Evolutionary conservation across 345 rosid genomes (phyloP).

Genomic region (Excoecaria cochinchinensis): DNA sequence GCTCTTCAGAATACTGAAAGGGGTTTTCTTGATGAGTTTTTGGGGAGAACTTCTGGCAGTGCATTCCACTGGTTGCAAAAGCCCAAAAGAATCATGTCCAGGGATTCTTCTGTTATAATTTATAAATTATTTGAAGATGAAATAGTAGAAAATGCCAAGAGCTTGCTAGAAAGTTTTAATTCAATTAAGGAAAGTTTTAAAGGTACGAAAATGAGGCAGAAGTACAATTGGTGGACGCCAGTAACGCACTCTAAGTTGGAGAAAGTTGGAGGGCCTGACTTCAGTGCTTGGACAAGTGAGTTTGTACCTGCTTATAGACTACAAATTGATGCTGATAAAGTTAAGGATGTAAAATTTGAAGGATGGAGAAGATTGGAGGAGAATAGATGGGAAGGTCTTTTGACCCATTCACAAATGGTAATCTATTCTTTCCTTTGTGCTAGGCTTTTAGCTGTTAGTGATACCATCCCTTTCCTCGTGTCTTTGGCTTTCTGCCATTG

Average conservation of each 20-base stretch:
- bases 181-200: slow-evolving; percentile 34
- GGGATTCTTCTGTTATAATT: slow-evolving; percentile 59
- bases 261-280: slow-evolving; percentile 67
- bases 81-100: slow-evolving; percentile 47
- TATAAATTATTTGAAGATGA: slow-evolving; percentile 62
- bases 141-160: slow-evolving; percentile 47
- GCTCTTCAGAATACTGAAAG: slow-evolving; percentile 66
- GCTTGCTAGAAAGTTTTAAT: slow-evolving; percentile 52
- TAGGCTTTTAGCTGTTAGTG: not conserved
- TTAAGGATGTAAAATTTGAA: slow-evolving; percentile 59
- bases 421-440: slow-evolving; percentile 17
- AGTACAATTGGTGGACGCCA: slow-evolving; percentile 56
- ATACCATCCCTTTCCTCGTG: not conserved
- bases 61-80: slow-evolving; percentile 49
- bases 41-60: slow-evolving; percentile 32
- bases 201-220: slow-evolving; percentile 29
- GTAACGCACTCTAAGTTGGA: slow-evolving; percentile 52
- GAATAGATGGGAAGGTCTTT: slow-evolving; percentile 73
- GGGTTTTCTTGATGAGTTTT: slow-evolving; percentile 41
- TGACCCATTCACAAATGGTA: slow-evolving; percentile 97
- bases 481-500: not conserved
- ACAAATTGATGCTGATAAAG: slow-evolving; percentile 50
- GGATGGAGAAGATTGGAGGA: slow-evolving; percentile 64
- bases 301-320: slow-evolving; percentile 66
- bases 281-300: slow-evolving; percentile 73